Evolutionary conservation across 2,329 filamentous ascomycete genomes (phyloP).

Genomic region (Amylocarpus encephaloides): DNA sequence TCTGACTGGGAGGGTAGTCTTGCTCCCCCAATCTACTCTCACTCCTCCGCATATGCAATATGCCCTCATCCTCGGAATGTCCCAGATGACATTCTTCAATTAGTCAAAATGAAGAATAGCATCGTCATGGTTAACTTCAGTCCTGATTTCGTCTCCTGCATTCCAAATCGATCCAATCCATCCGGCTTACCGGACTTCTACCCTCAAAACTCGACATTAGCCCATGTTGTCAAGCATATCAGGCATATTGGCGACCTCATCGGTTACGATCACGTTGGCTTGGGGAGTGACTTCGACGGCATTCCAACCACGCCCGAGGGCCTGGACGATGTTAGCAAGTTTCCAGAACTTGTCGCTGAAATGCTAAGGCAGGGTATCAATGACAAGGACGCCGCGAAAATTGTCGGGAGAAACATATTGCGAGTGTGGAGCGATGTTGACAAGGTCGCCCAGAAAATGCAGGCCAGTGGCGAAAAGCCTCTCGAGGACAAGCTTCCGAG

Average conservation of each 20-base stretch:
- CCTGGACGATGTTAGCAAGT: constrained; percentile 79
- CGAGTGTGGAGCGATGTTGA: constrained; percentile 82
- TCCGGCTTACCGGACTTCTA: constrained; percentile 64
- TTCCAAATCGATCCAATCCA: constrained; percentile 42
- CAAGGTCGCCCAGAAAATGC: constrained; percentile 59
- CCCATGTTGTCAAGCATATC: constrained; percentile 75
- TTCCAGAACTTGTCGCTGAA: constrained; percentile 70
- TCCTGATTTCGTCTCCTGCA: constrained; percentile 75
- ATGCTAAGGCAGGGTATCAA: constrained; percentile 67
- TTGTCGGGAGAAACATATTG: constrained; percentile 74
- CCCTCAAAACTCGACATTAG: constrained; percentile 63
- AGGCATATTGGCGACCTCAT: constrained; percentile 75
- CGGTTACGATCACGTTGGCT: constrained; percentile 79
- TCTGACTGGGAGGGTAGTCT: constrained; percentile 61
- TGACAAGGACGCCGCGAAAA: constrained; percentile 64
- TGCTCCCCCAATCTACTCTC: constrained; percentile 83
- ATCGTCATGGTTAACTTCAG: constrained; percentile 90
- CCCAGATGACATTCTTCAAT: constrained; percentile 70
- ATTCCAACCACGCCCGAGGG: constrained; percentile 62
- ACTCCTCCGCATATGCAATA: constrained; percentile 73
- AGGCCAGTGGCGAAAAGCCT: constrained; percentile 44
- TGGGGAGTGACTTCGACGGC: constrained; percentile 87
- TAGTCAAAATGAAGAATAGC: constrained; percentile 67
- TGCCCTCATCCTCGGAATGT: constrained; percentile 91
- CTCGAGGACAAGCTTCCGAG: constrained; percentile 44